Base-by-base conservation (phyloP, 495 filamentous ascomycete genomes). In the Talaromyces proteolyticus region DNA sequence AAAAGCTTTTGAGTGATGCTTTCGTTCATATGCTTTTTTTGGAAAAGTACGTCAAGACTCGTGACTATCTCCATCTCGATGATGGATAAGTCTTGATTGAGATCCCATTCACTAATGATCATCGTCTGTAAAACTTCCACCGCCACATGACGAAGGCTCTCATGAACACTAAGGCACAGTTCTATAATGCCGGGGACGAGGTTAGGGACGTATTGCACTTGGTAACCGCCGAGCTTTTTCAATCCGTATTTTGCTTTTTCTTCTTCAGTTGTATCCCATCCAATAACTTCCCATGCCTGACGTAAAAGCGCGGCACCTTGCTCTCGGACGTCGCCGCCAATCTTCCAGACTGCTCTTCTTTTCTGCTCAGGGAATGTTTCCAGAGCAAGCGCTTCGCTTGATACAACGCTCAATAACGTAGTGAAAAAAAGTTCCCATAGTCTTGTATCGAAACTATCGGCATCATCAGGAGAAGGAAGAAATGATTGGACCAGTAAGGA, bases 311-410 rank as follows among this genome's bases (percentile, higher is more conserved):
- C 84, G 1, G 93, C 92, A 40, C 93, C 94, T 56, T 89, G 78
- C 62, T 97, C 90, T 47, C 93, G 76, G 44, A 99, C 89, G 74
- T 99, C 93, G 18, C 93, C 94, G 22, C 91, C 94, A 59, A 99
- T 95, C 72, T 97, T 97, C 93, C 94, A 97, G 12, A 97, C 91
- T 3, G 92, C 91, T 21, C 93, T 73, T 36, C 94, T 74, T 65
- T 96, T 97, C 67, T 99, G 93, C 66, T 97, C 94, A 0, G 94
- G 89, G 63, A 96, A 97, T 0, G 91, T 96, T 61, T 99, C 93
- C 20, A 99, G 78, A 12, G 93, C 91, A 10, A 99, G 74, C 6
- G 86, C 87, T 39, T 91, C 80, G 55, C 88, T 95, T 0, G 88
- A 87, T 6, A 97, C 89, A 3, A 97, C 85, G 59, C 86, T 89